These are phyloP conservation scores for Mucor velutinosus DNA, from an alignment of 371 early-diverging fungal genomes.

Conservation along the genomic window DNA sequence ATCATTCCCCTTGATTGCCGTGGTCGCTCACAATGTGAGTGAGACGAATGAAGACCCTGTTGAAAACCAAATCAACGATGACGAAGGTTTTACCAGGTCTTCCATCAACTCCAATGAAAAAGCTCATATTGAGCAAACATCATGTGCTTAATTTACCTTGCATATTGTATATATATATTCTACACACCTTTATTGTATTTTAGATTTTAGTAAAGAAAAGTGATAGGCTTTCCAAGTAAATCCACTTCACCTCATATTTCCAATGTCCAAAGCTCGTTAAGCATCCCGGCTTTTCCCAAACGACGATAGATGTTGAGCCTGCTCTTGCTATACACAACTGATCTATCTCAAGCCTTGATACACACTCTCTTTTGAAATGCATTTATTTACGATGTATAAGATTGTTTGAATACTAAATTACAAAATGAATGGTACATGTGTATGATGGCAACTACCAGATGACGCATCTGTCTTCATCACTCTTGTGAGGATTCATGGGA, in stretches of 20 bases:
- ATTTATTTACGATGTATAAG: background rate
- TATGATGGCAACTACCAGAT: constrained; percentile 38
- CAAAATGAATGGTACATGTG: background rate
- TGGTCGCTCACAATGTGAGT: constrained; percentile 31
- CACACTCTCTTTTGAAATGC: background rate
- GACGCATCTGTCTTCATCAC: constrained; percentile 43
- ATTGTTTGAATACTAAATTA: background rate
- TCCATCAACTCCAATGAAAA: background rate
- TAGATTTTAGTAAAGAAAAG: no score
- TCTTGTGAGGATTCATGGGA: constrained; percentile 48
- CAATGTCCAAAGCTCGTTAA: no score
- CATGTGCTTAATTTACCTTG: background rate
- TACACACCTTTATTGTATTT: no score
- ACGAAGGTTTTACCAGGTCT: background rate
- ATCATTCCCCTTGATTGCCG: constrained; percentile 38
- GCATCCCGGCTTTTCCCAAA: no score
- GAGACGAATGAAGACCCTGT: constrained; percentile 23
- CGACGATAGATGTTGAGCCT: no score
- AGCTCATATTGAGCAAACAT: background rate
- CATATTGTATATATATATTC: background rate
- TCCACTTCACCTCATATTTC: no score
- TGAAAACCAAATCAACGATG: background rate
- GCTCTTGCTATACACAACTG: no score
- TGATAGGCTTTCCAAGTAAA: no score
- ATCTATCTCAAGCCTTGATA: no score